Conservation (phyloP, 1,284 basidiomycete genomes). For the Rhodotorula glutinis region DNA sequence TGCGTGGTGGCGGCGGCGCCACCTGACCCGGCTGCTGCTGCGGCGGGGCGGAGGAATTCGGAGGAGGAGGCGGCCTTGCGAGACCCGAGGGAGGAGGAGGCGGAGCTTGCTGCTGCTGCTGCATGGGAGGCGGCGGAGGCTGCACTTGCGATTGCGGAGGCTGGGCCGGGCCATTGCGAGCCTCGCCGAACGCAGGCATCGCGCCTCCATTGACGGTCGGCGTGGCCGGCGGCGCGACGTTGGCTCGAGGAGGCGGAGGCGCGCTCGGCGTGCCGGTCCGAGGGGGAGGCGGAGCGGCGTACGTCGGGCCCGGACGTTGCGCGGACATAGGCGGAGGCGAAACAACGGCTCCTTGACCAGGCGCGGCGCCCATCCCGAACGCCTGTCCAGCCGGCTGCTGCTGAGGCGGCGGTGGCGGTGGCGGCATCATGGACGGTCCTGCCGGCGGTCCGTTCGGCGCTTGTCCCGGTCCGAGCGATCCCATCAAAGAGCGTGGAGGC, state of each 20-base stretch:
- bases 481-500: neutral
- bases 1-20: too few relatives aligned
- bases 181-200: neutral
- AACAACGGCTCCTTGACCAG: neutral
- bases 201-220: neutral
- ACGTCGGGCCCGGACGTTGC: neutral
- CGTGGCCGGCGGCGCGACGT: neutral
- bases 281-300: slow-evolving; percentile 9
- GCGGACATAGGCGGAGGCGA: slow-evolving; percentile 4
- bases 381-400: too few relatives aligned
- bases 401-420: too few relatives aligned
- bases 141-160: slow-evolving; percentile 1
- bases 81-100: too few relatives aligned
- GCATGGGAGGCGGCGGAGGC: slow-evolving; percentile 13
- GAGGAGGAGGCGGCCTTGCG: too few relatives aligned
- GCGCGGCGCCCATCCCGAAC: neutral
- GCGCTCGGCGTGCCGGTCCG: slow-evolving; percentile 4
- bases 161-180: neutral
- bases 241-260: slow-evolving; percentile 7
- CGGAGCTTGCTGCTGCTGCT: neutral
- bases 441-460: neutral
- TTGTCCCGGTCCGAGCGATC: neutral
- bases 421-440: neutral
- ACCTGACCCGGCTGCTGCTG: too few relatives aligned
- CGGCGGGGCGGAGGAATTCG: too few relatives aligned